Evolutionary conservation across 2,329 filamentous ascomycete species (phyloP).

Genomic region (Penicillium paneum): DNA sequence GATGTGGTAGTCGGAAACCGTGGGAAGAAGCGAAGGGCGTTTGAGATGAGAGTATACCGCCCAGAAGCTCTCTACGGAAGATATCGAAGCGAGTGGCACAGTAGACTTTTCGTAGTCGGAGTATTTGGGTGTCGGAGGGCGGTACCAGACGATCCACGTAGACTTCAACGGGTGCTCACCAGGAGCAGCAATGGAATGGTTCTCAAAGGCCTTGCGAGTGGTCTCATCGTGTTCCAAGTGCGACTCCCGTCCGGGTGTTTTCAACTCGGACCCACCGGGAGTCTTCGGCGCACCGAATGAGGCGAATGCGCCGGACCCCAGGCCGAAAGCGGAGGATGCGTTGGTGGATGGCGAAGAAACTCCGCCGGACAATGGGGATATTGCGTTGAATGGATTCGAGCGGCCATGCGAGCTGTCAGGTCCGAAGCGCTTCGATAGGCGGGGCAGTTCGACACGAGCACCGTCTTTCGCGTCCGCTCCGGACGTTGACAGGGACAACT

Average conservation of each 20-base stretch:
- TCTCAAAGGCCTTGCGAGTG: conserved; percentile 42
- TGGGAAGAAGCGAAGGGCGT: conserved; percentile 78
- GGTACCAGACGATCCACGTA: conserved; percentile 95
- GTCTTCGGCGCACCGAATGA: conserved; percentile 95
- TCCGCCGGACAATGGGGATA: conserved; percentile 66
- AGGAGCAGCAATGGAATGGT: conserved; percentile 30
- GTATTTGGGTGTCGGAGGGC: conserved; percentile 93
- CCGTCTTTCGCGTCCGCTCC: conserved; percentile 53
- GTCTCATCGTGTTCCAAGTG: conserved; percentile 41
- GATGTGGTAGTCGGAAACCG: conserved; percentile 95
- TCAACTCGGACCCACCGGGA: conserved; percentile 73
- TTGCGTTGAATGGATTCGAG: conserved; percentile 73
- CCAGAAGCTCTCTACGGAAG: conserved; percentile 87
- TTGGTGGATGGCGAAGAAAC: conserved; percentile 71
- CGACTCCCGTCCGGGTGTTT: conserved; percentile 57
- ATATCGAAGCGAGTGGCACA: conserved; percentile 76
- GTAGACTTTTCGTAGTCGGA: conserved; percentile 98
- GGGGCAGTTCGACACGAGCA: conserved; percentile 56
- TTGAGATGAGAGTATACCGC: conserved; percentile 84
- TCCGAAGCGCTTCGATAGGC: conserved; percentile 72
- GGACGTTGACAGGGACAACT: conserved; percentile 82
- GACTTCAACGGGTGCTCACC: conserved; percentile 67
- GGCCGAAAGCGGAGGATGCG: conserved; percentile 84
- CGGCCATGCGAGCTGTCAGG: conserved; percentile 69
- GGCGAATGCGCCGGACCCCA: conserved; percentile 93